phyloP scores from a whole-genome alignment of 306 rosid species.

The Vigna unguiculata region DNA sequence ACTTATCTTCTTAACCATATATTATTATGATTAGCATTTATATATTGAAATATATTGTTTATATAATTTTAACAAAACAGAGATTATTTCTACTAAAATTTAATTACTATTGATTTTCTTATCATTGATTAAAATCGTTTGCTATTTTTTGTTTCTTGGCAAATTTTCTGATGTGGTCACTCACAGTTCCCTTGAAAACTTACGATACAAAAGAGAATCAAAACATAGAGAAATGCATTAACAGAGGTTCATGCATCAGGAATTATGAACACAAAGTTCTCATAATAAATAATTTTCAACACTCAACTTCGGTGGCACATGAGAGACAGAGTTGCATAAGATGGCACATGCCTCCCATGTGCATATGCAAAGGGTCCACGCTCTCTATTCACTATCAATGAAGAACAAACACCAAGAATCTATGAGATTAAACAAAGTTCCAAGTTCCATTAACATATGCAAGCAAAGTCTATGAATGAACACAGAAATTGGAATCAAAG shows the following conservation, averaged over 20 bases:
- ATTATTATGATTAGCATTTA: no score
- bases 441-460: conserved; percentile 43
- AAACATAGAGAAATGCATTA: conserved; percentile 25
- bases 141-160: no score
- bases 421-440: conserved; percentile 37
- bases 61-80: no score
- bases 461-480: conserved; percentile 30
- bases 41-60: no score
- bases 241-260: conserved; percentile 41
- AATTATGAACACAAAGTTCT: conserved; percentile 1
- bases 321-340: conserved; percentile 38
- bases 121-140: no score
- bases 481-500: conserved; percentile 38
- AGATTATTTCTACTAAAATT: no score
- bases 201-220: not conserved
- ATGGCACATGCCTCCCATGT: conserved; percentile 68
- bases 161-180: not conserved
- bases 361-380: conserved; percentile 52
- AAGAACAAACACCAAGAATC: conserved; percentile 22
- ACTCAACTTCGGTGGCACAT: conserved; percentile 58
- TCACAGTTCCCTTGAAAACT: not conserved
- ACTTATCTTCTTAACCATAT: no score
- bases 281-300: conserved; percentile 27
- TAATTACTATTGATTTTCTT: no score
- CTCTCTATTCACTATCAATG: conserved; percentile 31